Percentiles rank a stretch among this genome's conserved stretches.
Evolutionary conservation across 345 rosid genomes (phyloP).

Genomic region (Jatropha curcas): DNA sequence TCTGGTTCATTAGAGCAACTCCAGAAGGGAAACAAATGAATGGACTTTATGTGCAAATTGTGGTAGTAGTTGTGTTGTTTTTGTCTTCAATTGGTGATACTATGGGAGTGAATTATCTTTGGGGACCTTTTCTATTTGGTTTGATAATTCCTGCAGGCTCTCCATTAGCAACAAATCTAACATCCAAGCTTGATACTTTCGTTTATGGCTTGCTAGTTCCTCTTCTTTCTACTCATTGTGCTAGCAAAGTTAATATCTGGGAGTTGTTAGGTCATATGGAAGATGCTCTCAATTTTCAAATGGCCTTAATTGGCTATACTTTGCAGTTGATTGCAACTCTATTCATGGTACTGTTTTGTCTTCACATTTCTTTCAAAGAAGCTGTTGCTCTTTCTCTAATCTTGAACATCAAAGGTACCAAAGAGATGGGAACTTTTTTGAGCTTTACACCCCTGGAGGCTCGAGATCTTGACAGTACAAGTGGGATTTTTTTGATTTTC

Average conservation of each 20-base stretch:
- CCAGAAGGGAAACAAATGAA: constrained; percentile 29
- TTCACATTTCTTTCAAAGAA: constrained; percentile 15
- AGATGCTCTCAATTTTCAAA: not conserved
- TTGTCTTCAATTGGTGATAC: constrained; percentile 25
- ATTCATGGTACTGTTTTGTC: not conserved
- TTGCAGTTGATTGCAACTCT: constrained; percentile 11
- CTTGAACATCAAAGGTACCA: constrained; percentile 26
- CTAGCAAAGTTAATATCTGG: constrained; percentile 24
- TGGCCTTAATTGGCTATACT: constrained; percentile 5
- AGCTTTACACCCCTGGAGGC: constrained; percentile 18
- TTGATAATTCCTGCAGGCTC: constrained; percentile 36
- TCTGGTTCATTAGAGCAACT: constrained; percentile 31
- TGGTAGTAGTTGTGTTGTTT: not conserved
- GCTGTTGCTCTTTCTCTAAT: constrained; percentile 24
- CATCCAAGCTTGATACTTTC: constrained; percentile 25
- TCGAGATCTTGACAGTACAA: constrained; percentile 3
- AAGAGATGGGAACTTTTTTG: constrained; percentile 27
- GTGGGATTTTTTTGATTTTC: constrained; percentile 12
- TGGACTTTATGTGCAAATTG: constrained; percentile 8
- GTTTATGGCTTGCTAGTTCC: constrained; percentile 33
- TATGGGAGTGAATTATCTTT: constrained; percentile 23
- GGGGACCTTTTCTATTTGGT: constrained; percentile 33
- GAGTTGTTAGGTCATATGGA: not conserved
- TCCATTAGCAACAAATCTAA: constrained; percentile 32
- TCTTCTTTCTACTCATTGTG: constrained; percentile 16